A percentile compares a stretch with the other conserved stretches of the same genome.
Evolutionary conservation across 2,329 filamentous ascomycete genomes (phyloP).

Genomic region (Sporothrix luriei): DNA sequence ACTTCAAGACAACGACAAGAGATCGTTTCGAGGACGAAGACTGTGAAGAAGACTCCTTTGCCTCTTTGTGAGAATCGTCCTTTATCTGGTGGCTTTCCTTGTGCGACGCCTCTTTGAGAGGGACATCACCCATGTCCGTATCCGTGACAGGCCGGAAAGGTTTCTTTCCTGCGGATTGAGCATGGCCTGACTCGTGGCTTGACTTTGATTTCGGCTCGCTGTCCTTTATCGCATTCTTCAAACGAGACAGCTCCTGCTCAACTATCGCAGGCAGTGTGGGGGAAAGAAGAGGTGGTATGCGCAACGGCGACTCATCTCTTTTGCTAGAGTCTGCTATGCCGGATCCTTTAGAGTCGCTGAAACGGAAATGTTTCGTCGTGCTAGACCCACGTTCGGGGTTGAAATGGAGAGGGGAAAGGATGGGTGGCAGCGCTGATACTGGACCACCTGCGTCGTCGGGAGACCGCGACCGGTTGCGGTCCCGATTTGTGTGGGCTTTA

Average conservation of each 20-base stretch:
- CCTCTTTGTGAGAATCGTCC: conserved; percentile 27
- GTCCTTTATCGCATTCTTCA: conserved; percentile 42
- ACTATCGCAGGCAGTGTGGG: conserved; percentile 58
- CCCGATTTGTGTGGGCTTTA: conserved; percentile 16
- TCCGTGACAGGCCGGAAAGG: conserved; percentile 34
- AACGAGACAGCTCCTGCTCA: conserved; percentile 50
- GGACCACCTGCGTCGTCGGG: conserved; percentile 45
- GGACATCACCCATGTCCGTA: conserved; percentile 8
- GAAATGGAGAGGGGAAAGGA: conserved; percentile 57
- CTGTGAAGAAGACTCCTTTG: neutral
- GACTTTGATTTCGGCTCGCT: conserved; percentile 34
- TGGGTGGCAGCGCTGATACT: conserved; percentile 52
- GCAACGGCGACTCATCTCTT: conserved; percentile 45
- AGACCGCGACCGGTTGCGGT: conserved; percentile 37
- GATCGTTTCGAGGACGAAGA: conserved; percentile 7
- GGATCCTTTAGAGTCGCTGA: neutral
- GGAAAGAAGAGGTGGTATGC: conserved; percentile 56
- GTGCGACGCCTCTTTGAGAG: conserved; percentile 5
- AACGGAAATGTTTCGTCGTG: conserved; percentile 7
- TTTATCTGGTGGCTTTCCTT: conserved; percentile 36
- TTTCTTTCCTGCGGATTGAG: conserved; percentile 45
- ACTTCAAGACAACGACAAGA: conserved; percentile 52
- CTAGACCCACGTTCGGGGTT: conserved; percentile 37
- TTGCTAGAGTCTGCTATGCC: conserved; percentile 39
- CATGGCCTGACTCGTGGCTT: conserved; percentile 42